Evolutionary conservation across 192 early-diverging fungal genomes (phyloP).

Genomic region (Phlyctochytrium arcticum): DNA sequence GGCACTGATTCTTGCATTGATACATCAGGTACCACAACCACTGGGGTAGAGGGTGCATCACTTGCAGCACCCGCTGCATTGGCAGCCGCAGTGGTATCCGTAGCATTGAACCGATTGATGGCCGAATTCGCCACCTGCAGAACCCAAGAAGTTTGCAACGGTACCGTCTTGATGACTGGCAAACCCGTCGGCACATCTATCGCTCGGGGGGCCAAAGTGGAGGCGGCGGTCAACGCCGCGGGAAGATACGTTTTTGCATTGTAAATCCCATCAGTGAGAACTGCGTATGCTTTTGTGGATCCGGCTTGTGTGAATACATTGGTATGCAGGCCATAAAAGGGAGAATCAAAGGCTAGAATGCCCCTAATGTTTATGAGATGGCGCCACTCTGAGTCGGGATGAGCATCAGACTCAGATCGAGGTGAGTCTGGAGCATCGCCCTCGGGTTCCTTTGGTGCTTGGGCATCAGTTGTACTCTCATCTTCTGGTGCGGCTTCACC

Average conservation of each 20-base stretch:
- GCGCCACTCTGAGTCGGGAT: slow-evolving; percentile 21
- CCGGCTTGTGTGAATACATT: slow-evolving; percentile 35
- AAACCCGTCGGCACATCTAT: slow-evolving; percentile 21
- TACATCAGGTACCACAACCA: too few species aligned
- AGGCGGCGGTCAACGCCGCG: background rate
- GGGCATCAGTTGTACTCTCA: background rate
- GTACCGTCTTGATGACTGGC: slow-evolving; percentile 1
- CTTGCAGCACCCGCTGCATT: background rate
- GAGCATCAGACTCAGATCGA: background rate
- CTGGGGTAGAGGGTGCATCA: slow-evolving; percentile 1
- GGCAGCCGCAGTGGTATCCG: background rate
- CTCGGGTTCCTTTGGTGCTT: background rate
- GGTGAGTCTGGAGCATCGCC: slow-evolving; percentile 4
- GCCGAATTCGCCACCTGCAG: slow-evolving; percentile 6
- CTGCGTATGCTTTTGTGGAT: slow-evolving; percentile 23
- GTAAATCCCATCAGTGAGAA: slow-evolving; percentile 20
- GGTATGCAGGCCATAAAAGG: slow-evolving; percentile 46
- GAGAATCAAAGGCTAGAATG: slow-evolving; percentile 52
- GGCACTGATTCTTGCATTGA: background rate
- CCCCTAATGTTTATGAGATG: slow-evolving; percentile 43
- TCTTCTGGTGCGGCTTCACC: too few species aligned
- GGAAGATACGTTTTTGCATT: slow-evolving; percentile 15
- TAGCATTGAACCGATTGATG: background rate
- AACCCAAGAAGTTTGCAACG: slow-evolving; percentile 28
- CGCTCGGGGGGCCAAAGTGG: slow-evolving; percentile 5